Percentiles rank a stretch among this genome's conserved stretches.
Conservation (phyloP, 2,329 filamentous ascomycete genomes). For the Cladophialophora yegresii region DNA sequence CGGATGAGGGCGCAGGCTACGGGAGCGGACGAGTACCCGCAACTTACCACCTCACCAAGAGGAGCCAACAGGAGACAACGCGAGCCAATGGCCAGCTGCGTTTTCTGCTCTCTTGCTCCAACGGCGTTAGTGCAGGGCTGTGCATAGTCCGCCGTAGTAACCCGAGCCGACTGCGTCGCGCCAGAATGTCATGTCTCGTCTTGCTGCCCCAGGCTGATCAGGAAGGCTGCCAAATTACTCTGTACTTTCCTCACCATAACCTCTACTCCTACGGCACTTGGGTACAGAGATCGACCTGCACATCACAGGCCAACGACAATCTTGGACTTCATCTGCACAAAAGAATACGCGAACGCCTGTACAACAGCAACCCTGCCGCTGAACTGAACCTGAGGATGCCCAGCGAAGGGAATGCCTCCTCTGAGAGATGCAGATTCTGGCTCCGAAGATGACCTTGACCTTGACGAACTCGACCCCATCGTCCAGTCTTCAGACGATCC, state of each 20-base stretch:
- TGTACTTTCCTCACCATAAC: background rate
- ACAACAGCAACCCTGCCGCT: background rate
- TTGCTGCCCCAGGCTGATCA: background rate
- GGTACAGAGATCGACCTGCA: background rate
- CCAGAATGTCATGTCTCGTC: constrained; percentile 13
- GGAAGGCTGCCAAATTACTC: constrained; percentile 17
- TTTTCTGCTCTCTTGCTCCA: background rate
- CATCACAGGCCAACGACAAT: background rate
- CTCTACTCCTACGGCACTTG: background rate
- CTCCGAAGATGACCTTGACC: constrained; percentile 49
- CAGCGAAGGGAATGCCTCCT: constrained; percentile 23
- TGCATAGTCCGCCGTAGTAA: background rate
- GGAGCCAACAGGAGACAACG: no score
- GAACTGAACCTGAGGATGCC: constrained; percentile 24
- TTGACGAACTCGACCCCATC: constrained; percentile 51
- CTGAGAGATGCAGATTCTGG: constrained; percentile 40
- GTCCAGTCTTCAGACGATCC: background rate
- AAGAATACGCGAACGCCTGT: background rate
- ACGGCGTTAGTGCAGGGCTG: background rate
- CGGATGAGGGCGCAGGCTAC: constrained; percentile 10
- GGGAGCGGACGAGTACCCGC: constrained; percentile 1
- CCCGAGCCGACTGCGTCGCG: background rate
- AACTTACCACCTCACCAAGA: background rate
- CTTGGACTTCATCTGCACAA: background rate
- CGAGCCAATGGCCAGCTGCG: background rate